A percentile compares a stretch with the other conserved stretches of the same genome.
Conservation (phyloP, 768 basidiomycete genomes). For the Trametes meyenii region DNA sequence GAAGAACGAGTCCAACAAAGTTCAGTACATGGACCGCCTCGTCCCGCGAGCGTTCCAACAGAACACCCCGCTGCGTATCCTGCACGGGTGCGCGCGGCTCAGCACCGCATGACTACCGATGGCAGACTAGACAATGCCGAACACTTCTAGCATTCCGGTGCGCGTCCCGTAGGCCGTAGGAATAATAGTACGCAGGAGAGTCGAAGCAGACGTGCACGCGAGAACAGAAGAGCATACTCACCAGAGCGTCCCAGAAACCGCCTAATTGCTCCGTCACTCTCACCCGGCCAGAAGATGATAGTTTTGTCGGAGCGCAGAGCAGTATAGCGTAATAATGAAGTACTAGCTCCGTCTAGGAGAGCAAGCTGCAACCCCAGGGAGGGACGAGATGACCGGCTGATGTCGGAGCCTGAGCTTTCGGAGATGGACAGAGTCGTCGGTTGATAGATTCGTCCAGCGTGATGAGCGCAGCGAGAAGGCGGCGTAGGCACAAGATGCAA, state of each 20-base stretch:
- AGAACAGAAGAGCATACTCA: background rate
- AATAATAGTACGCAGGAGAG: background rate
- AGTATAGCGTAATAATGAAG: slow-evolving; percentile 1
- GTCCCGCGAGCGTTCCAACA: background rate
- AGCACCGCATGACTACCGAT: background rate
- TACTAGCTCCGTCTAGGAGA: background rate
- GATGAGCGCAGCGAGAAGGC: slow-evolving; percentile 1
- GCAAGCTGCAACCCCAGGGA: background rate
- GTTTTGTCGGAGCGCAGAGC: background rate
- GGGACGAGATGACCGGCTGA: background rate
- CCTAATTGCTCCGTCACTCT: slow-evolving; percentile 1
- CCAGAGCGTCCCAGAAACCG: slow-evolving; percentile 3
- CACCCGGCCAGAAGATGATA: background rate
- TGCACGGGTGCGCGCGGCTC: background rate
- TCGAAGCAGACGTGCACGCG: background rate
- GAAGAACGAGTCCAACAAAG: too few relatives aligned
- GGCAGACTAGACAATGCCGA: background rate
- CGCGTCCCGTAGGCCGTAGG: background rate
- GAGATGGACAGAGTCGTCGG: background rate
- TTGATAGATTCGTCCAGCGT: slow-evolving; percentile 4
- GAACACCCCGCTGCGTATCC: background rate
- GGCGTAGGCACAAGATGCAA: background rate
- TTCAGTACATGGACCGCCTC: background rate
- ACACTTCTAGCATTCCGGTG: background rate
- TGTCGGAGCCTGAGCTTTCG: background rate